Evolutionary conservation across 139 green algal species (phyloP).

Genomic region (Picochlorum sp.): DNA sequence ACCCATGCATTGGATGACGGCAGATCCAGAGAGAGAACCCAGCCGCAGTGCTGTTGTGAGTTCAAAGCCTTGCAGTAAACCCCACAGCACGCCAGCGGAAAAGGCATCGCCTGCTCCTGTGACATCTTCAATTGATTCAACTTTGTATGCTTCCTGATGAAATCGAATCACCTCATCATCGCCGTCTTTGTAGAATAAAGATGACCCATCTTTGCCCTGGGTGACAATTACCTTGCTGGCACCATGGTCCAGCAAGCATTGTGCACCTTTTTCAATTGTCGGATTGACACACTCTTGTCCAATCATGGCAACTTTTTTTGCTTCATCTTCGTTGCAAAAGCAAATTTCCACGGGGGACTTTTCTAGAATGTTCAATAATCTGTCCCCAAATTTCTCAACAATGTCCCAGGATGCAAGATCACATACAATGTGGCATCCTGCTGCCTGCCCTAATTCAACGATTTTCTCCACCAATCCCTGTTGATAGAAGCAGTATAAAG

Average conservation of each 20-base stretch:
- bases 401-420: conserved; percentile 65
- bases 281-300: neutral
- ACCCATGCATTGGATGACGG: conserved; percentile 50
- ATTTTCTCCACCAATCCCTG: conserved; percentile 27
- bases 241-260: conserved; percentile 25
- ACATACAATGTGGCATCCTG: conserved; percentile 34
- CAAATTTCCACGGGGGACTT: conserved; percentile 23
- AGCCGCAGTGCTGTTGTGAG: conserved; percentile 15
- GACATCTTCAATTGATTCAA: conserved; percentile 33
- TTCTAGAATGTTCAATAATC: conserved; percentile 33
- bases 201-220: conserved; percentile 47
- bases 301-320: conserved; percentile 18
- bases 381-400: conserved; percentile 32
- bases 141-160: neutral
- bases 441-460: conserved; percentile 25
- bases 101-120: conserved; percentile 64
- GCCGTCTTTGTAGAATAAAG: conserved; percentile 14
- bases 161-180: neutral
- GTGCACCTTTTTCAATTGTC: conserved; percentile 22
- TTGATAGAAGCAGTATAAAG: conserved; percentile 45
- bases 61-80: conserved; percentile 5
- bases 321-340: conserved; percentile 63
- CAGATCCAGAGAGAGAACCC: conserved; percentile 49
- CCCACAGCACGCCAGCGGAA: conserved; percentile 56
- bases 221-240: conserved; percentile 44